phyloP scores from a whole-genome alignment of 2,329 filamentous ascomycete species.

The Cytospora mali region DNA sequence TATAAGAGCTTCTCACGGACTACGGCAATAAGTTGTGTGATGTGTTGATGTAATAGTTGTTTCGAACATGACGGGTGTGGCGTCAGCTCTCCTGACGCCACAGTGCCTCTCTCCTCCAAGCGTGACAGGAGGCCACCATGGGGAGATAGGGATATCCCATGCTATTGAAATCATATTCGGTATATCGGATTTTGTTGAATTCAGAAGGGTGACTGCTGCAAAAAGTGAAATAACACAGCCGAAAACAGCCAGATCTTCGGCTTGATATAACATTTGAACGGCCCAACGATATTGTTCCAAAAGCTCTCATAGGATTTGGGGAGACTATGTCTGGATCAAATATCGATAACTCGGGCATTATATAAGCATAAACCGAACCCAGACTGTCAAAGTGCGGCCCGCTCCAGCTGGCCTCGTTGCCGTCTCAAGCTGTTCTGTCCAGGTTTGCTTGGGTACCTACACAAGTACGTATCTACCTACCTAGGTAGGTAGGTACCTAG shows the following conservation, averaged over 20 bases:
- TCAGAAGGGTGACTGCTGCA: slow-evolving; percentile 14
- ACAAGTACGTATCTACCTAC: no score
- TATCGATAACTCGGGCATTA: neutral
- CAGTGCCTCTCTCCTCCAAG: slow-evolving; percentile 3
- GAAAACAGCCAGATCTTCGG: neutral
- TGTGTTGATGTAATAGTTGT: no score
- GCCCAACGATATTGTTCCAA: neutral
- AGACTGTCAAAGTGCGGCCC: neutral
- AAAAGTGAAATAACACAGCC: slow-evolving; percentile 11
- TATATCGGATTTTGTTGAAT: slow-evolving; percentile 15
- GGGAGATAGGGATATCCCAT: no score
- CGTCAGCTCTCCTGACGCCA: slow-evolving; percentile 12
- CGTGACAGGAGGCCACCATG: neutral
- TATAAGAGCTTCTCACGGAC: neutral
- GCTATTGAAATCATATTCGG: slow-evolving; percentile 13
- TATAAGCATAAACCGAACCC: neutral
- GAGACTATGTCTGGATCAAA: no score
- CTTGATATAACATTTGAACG: slow-evolving; percentile 12
- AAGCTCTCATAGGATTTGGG: no score
- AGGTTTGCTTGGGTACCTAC: no score
- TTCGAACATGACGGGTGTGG: slow-evolving; percentile 14
- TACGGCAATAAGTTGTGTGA: neutral
- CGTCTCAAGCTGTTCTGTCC: no score
- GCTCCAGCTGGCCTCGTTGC: neutral
- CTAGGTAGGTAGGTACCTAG: no score